Conservation (phyloP, 306 rosid species). For the Malus orientalis region DNA sequence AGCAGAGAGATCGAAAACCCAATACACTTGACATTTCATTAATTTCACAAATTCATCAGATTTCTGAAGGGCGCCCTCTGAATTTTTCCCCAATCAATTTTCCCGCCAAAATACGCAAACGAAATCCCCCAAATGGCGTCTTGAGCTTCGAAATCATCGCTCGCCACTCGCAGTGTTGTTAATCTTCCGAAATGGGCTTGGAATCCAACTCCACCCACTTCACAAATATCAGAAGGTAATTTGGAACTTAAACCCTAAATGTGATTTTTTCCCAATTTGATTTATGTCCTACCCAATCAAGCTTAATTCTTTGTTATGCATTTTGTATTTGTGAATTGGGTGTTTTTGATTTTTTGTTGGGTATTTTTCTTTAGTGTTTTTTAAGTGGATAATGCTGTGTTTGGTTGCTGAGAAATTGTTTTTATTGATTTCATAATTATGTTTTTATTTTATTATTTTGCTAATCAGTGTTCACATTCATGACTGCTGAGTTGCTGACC, state of each 20-base stretch:
- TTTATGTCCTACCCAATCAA: not conserved
- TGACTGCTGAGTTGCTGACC: not conserved
- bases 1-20: not conserved
- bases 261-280: not conserved
- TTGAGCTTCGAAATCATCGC: not conserved
- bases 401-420: conserved; percentile 13
- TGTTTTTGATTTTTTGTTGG: not conserved
- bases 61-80: not conserved
- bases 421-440: not conserved
- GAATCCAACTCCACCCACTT: conserved; percentile 36
- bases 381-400: not conserved
- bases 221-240: conserved; percentile 44
- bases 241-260: conserved; percentile 12
- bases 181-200: conserved; percentile 16
- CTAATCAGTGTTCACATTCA: not conserved
- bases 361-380: not conserved
- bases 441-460: not conserved
- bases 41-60: not conserved
- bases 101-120: conserved; percentile 7
- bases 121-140: not conserved
- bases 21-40: not conserved
- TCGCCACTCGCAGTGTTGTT: not conserved
- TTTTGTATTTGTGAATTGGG: not conserved
- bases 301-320: not conserved
- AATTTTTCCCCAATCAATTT: not conserved